Percentiles rank a stretch among this genome's conserved stretches.
Evolutionary conservation across 169 alveolate genomes (phyloP).

Genomic region (Plasmodium relictum): DNA sequence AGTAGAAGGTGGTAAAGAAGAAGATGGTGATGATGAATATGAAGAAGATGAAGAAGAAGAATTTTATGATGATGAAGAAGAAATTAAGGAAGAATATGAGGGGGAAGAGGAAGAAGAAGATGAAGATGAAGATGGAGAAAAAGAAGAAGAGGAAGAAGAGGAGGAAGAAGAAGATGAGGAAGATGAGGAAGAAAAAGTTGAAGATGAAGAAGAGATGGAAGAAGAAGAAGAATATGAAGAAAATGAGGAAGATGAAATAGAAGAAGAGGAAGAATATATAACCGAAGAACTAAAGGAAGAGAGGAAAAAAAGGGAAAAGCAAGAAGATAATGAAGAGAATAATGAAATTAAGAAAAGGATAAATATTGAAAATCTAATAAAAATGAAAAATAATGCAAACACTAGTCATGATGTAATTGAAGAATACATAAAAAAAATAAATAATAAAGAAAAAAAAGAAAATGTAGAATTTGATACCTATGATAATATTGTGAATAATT

Average conservation of each 20-base stretch:
- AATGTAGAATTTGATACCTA: neutral
- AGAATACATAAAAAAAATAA: conserved; percentile 3
- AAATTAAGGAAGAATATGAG: conserved; percentile 10
- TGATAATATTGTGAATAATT: conserved; percentile 3
- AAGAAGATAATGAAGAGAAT: neutral
- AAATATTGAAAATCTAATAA: conserved; percentile 2
- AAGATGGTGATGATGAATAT: neutral
- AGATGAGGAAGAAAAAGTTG: neutral
- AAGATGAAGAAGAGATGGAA: neutral
- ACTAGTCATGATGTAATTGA: neutral
- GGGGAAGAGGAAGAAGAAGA: neutral
- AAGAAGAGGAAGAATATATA: neutral
- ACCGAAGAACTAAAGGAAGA: neutral
- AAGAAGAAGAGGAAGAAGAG: neutral
- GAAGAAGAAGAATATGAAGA: neutral
- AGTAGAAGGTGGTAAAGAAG: neutral
- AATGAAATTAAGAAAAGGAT: neutral
- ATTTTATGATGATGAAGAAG: conserved; percentile 1
- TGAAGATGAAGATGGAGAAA: neutral
- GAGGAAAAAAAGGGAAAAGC: neutral
- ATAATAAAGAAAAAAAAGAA: conserved; percentile 2
- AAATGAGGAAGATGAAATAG: conserved; percentile 9
- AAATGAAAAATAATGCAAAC: neutral
- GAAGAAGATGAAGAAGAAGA: conserved; percentile 1
- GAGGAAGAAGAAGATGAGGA: neutral